A percentile compares a stretch with the other conserved stretches of the same genome.
phyloP scores from a whole-genome alignment of 345 rosid species.

The Populus ilicifolia region DNA sequence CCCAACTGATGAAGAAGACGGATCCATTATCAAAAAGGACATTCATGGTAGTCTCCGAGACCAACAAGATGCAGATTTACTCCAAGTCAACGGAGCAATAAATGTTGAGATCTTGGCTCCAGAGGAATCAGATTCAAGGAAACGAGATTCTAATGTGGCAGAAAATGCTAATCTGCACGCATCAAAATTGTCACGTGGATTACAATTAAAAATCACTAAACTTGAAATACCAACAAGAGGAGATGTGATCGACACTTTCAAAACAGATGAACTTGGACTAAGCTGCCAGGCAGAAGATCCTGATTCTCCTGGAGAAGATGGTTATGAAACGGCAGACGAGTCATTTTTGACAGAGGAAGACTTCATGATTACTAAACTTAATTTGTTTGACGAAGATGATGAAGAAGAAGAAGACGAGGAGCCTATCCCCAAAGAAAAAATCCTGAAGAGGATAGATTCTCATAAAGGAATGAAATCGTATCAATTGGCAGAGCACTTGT shows the following conservation, averaged over 20 bases:
- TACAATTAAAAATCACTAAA: slow-evolving; percentile 33
- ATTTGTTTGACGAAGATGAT: slow-evolving; percentile 56
- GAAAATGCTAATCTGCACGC: slow-evolving; percentile 16
- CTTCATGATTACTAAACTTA: slow-evolving; percentile 52
- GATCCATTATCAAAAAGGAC: slow-evolving; percentile 20
- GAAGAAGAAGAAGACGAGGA: slow-evolving; percentile 48
- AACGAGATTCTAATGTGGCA: slow-evolving; percentile 12
- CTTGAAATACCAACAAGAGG: slow-evolving; percentile 36
- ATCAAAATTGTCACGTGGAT: slow-evolving; percentile 30
- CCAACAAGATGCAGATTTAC: slow-evolving; percentile 29
- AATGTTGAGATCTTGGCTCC: slow-evolving; percentile 13
- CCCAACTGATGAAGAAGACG: slow-evolving; percentile 60
- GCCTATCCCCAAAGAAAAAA: slow-evolving; percentile 62
- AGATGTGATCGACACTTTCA: slow-evolving; percentile 17
- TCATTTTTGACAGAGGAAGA: slow-evolving; percentile 60
- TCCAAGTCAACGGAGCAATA: slow-evolving; percentile 20
- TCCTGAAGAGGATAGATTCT: slow-evolving; percentile 68
- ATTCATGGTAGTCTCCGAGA: slow-evolving; percentile 20
- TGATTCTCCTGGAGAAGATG: slow-evolving; percentile 45
- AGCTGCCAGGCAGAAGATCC: slow-evolving; percentile 11
- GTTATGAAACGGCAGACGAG: slow-evolving; percentile 77
- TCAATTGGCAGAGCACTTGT: slow-evolving; percentile 69
- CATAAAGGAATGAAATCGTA: slow-evolving; percentile 68
- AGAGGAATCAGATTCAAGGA: slow-evolving; percentile 13
- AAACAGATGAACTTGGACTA: slow-evolving; percentile 13